Base-by-base conservation (phyloP, 2,329 filamentous ascomycete genomes). In the Neurospora crassa region DNA sequence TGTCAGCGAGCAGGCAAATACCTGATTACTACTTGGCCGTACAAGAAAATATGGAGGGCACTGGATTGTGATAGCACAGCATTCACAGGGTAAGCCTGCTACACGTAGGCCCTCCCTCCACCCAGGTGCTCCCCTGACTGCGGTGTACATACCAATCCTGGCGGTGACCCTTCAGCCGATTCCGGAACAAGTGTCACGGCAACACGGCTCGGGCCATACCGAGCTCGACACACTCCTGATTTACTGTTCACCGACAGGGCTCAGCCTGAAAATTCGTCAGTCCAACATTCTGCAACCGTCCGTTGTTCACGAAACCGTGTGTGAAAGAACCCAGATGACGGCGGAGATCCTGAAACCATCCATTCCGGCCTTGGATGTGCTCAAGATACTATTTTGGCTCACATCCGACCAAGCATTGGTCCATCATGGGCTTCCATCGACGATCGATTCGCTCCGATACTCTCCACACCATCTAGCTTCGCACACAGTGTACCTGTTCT, bases 21-120 rank as follows among this genome's bases (percentile, higher is more conserved):
- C 70, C 47, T 29, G 40, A 14, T 69, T 70, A 68, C 72, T 73
- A 73, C 72, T 68, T 67, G 45, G 40, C 47, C 40, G 47, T 67
- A 53, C 43, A 45, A 69, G 40, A 42, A 40, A 42, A 42, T 40
- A 4, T 16, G 18, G 37, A 42, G 37, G 67, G 29, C 18, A 63
- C 45, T 53, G 68, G 43, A 69, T 34, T 63, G 53, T 63, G 53
- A 63, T 34, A 37, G 29, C 53, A 63, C 53, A 18, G 37, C 14
- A 7, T 37, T 63, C 53, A 37, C 53, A 63, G 53, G 53, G 53
- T 63, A 29, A 8, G 53, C 29, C 29, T 63, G 53, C 53, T 63
- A 63, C 53, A 63, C 53, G 53, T 63, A 63, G 53, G 29, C 53
- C 53, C 53, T 63, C 53, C 53, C 53, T 63, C 53, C 53, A 63